These are phyloP conservation scores for Xylaria scruposa DNA, from an alignment of 495 filamentous ascomycete species.

Conservation along the genomic window DNA sequence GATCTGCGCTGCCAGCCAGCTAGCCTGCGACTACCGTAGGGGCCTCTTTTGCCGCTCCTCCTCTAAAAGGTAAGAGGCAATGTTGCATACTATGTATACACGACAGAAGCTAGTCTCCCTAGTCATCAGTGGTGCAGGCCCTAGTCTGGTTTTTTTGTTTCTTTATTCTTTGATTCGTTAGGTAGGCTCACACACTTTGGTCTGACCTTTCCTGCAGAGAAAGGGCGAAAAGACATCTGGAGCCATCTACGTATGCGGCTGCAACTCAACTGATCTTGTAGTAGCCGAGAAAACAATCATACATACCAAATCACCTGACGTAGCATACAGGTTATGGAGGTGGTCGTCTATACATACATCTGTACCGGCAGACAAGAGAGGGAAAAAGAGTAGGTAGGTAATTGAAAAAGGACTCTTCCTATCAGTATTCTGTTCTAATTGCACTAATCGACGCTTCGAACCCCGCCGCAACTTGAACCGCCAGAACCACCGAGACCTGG, in stretches of 20 bases:
- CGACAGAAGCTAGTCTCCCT: conserved; percentile 5
- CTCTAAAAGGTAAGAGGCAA: neutral
- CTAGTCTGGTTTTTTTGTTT: conserved; percentile 12
- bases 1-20: conserved; percentile 10
- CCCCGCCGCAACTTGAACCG: neutral
- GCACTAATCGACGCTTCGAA: neutral
- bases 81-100: neutral
- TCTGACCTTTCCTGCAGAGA: neutral
- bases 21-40: conserved; percentile 2
- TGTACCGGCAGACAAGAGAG: neutral
- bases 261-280: neutral
- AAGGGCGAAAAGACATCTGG: neutral
- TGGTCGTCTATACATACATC: neutral
- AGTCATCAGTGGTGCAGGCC: conserved; percentile 12
- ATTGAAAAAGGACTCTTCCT: neutral
- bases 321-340: neutral
- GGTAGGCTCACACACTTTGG: neutral
- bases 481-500: neutral
- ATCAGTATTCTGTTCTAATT: neutral
- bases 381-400: neutral
- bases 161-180: neutral
- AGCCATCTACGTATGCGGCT: conserved; percentile 9
- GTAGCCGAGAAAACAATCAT: neutral
- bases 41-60: neutral
- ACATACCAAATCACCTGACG: neutral